Evolutionary conservation across 768 basidiomycete species (phyloP), one percentile per base, ranked within the genome.

Genomic region (Macrolepiota dolichaula): DNA sequence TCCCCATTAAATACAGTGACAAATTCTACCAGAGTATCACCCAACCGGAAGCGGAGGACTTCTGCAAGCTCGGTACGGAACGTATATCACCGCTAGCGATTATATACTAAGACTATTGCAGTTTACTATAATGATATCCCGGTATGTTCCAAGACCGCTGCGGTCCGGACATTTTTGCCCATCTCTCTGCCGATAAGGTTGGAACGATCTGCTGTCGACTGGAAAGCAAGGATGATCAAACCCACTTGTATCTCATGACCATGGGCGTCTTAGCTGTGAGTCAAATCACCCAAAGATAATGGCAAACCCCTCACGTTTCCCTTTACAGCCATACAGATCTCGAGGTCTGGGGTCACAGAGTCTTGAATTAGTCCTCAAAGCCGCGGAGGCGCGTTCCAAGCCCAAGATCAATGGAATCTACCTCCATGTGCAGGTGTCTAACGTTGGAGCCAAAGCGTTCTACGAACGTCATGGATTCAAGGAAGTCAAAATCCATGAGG

Each of bases 91-190:
- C 57, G 46, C 58, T 58, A 29, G 58, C 24, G 47, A 55, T 63
- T 35, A 62, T 35, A 62, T 40, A 46, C 55, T 62, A 51, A 24
- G 62, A 56, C 51, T 60, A 11, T 24, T 51, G 44, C 66, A 94
- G 94, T 95, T 51, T 95, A 94, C 75, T 95, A 89, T 76, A 95
- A 94, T 76, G 94, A 96, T 76, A 80, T 96, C 60, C 92, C 94
- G 50, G 82, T 80, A 68, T 63, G 78, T 74, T 59, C 37, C 38
- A 62, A 46, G 22, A 55, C 24, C 40, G 49, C 62, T 63, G 40
- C 59, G 32, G 47, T 51, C 56, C 44, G 51, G 52, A 57, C 52
- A 64, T 42, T 36, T 17, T 61, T 50, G 37, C 56, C 35, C 64
- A 62, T 64, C 62, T 63, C 46, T 55, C 46, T 55, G 24, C 53